These are phyloP conservation scores for Kwoniella shandongensis DNA, from an alignment of 768 basidiomycete genomes.

Conservation along the genomic window DNA sequence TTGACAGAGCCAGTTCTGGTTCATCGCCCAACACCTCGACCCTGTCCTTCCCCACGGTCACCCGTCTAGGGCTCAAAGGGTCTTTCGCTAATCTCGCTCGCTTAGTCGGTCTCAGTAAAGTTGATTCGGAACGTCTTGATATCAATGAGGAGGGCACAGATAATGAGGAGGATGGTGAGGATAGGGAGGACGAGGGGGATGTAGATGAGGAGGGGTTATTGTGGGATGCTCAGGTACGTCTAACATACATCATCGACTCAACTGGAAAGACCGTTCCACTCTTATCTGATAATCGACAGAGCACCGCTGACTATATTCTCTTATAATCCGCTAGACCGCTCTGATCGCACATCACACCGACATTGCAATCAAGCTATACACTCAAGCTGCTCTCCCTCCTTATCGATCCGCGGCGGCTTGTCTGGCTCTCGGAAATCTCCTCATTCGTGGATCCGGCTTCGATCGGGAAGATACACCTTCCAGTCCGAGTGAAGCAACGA, in stretches of 20 bases:
- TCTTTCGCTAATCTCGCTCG: constrained; percentile 19
- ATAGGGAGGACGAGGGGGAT: constrained; percentile 18
- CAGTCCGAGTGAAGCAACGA: neutral
- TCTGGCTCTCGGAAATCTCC: constrained; percentile 39
- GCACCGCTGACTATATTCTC: too few relatives aligned
- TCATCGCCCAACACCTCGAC: too few relatives aligned
- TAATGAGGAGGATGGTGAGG: constrained; percentile 11
- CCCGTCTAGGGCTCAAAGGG: constrained; percentile 49
- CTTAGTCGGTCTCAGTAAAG: neutral
- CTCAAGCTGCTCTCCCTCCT: constrained; percentile 40
- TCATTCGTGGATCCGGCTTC: constrained; percentile 35
- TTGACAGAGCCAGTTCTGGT: too few relatives aligned
- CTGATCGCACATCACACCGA: constrained; percentile 39
- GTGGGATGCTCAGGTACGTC: constrained; percentile 44
- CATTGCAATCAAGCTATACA: constrained; percentile 35
- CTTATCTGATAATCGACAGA: too few relatives aligned
- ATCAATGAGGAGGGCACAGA: constrained; percentile 5
- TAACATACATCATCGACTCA: neutral
- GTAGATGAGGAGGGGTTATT: constrained; percentile 32
- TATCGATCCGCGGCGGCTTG: constrained; percentile 37
- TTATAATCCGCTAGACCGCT: constrained; percentile 32
- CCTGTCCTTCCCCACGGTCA: too few relatives aligned
- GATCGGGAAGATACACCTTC: constrained; percentile 8
- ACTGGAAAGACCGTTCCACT: neutral
- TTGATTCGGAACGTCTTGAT: neutral